A percentile compares a stretch with the other conserved stretches of the same genome.
phyloP scores from a whole-genome alignment of 1,284 basidiomycete genomes.

The Malassezia brasiliensis region DNA sequence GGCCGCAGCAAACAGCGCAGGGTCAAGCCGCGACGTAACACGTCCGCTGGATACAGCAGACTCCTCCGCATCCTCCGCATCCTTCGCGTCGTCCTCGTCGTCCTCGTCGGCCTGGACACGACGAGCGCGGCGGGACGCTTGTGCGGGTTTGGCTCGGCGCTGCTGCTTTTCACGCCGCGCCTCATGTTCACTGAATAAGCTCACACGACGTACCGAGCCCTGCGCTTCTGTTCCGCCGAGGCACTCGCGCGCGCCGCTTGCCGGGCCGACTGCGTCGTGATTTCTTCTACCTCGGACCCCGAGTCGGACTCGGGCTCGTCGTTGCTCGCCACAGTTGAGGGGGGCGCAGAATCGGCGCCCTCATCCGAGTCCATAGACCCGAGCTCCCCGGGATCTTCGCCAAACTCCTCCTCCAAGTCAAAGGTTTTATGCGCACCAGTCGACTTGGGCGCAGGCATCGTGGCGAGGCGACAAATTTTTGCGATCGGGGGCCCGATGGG shows the following conservation, averaged over 20 bases:
- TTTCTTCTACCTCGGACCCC: conserved; percentile 13
- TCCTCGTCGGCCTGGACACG: neutral
- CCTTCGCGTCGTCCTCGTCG: neutral
- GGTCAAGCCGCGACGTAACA: conserved; percentile 18
- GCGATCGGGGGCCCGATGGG: conserved; percentile 5
- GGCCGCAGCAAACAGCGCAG: conserved; percentile 32
- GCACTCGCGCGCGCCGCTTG: neutral
- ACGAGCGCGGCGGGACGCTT: conserved; percentile 7
- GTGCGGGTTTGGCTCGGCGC: neutral
- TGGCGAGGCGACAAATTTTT: conserved; percentile 3
- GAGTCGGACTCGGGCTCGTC: neutral
- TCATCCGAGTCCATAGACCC: neutral
- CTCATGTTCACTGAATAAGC: conserved; percentile 4
- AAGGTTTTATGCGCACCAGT: neutral
- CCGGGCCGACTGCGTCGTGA: conserved; percentile 7
- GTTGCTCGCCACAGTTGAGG: neutral
- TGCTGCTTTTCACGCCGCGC: conserved; percentile 6
- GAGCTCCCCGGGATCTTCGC: neutral
- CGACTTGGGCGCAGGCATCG: neutral
- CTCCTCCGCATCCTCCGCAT: neutral
- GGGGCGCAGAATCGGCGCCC: neutral
- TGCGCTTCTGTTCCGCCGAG: neutral
- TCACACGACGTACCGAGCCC: neutral
- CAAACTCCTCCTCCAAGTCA: neutral
- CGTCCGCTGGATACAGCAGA: neutral